Base-by-base conservation (phyloP, 257 asterid species). In the Solanum neorickii region DNA sequence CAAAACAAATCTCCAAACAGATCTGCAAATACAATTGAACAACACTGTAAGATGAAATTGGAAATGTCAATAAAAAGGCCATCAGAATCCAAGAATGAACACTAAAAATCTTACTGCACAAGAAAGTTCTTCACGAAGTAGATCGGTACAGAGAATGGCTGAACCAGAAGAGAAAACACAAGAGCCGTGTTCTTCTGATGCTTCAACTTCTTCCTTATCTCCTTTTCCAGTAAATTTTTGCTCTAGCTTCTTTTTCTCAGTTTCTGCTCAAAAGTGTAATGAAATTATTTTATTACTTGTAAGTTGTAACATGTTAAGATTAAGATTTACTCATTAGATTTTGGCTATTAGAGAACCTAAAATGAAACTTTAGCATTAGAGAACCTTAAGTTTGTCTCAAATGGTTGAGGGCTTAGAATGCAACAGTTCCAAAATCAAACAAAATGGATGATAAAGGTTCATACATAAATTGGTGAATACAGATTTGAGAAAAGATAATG, bases 81-180 rank as follows among this genome's bases (percentile, higher is more conserved):
- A 7, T 13, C 75, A 66, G 41, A 37, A 78, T 83, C 21, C 65
- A 41, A 86, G 44, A 72, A 84, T 41, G 44, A 12, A 39, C 27
- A 5, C n/a, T 69, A 13, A 8, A n/a, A 29, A 85, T 77, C 94
- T 91, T 92, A 97, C 98, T 10, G 98, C 98, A 83, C 99, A 97
- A 35, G 99, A 97, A 88, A 95, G 99, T 90, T 97, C 99, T 91
- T 97, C 99, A 11, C 98, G 94, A 37, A 97, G 98, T 69, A 88
- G 87, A 87, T 97, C 98, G 35, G 95, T 31, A 92, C 98, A 95
- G 2, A 94, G 94, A 86, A 94, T 90, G 39, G 90, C 87, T 44
- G 95, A 88, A 87, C 37, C 92, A 83, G 52, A 86, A 35, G 91
- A 84, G 69, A 87, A 87, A 9, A 82, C 82, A 25, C 87, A 86